A percentile compares a stretch with the other conserved stretches of the same genome.
These are phyloP conservation scores for Hymenochaete sp. DNA, from an alignment of 1,284 basidiomycete genomes.

Conservation along the genomic window DNA sequence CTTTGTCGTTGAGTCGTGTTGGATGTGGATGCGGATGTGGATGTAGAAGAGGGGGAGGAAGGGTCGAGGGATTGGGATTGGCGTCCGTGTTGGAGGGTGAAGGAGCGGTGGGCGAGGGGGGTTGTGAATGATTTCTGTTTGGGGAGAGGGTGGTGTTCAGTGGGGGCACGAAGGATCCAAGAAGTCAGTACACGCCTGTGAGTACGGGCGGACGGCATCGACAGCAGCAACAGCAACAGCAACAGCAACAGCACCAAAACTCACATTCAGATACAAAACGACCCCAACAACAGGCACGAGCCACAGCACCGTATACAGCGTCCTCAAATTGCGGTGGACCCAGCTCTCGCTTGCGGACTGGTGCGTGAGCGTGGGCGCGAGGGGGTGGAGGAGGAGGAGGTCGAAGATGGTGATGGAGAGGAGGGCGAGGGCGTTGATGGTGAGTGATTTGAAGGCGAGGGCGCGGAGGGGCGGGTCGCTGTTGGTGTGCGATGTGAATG, in stretches of 20 bases:
- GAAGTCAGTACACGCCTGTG: no score
- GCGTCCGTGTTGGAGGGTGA: conserved; percentile 55
- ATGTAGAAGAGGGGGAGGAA: no score
- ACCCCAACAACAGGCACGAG: conserved; percentile 60
- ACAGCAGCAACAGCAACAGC: no score
- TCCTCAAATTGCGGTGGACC: conserved; percentile 61
- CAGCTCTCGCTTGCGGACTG: conserved; percentile 54
- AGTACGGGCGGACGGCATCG: no score
- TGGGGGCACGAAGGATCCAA: no score
- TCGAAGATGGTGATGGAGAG: conserved; percentile 67
- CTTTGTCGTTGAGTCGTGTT: no score
- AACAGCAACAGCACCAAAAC: no score
- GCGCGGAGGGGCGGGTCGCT: conserved; percentile 68
- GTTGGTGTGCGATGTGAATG: conserved; percentile 11
- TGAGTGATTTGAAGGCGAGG: conserved; percentile 62
- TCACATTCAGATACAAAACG: conserved; percentile 70
- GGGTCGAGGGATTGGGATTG: no score
- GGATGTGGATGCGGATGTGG: no score
- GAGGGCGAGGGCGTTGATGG: conserved; percentile 62
- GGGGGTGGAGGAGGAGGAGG: conserved; percentile 59
- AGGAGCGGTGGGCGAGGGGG: conserved; percentile 62
- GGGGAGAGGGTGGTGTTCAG: conserved; percentile 3
- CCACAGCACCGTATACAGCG: conserved; percentile 71
- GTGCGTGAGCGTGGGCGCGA: no score
- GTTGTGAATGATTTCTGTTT: conserved; percentile 64